Conservation (phyloP, 2,329 filamentous ascomycete species). For the Talaromyces pinophilus region DNA sequence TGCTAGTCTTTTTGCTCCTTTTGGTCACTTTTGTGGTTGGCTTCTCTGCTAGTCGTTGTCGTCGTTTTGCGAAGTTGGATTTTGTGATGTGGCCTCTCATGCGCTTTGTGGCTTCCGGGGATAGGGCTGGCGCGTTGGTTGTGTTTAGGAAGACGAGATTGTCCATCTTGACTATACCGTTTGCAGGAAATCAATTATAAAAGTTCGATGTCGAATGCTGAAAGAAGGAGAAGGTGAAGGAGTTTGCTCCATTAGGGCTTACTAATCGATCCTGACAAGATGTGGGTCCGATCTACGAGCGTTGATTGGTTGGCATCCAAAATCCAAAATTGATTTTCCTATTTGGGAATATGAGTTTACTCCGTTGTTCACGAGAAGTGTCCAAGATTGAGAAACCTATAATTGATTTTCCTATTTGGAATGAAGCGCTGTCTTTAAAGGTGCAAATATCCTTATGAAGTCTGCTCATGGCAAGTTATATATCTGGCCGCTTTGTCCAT, state of each 20-base stretch:
- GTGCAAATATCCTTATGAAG: not conserved
- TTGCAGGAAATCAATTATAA: not conserved
- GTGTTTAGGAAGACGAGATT: slow-evolving; percentile 18
- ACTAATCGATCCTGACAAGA: not conserved
- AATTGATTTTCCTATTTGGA: not conserved
- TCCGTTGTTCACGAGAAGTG: not conserved
- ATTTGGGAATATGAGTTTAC: not conserved
- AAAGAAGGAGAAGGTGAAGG: not conserved
- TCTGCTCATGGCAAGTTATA: not conserved
- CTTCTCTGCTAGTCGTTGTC: slow-evolving; percentile 3
- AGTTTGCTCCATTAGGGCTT: not conserved
- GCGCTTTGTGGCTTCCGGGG: slow-evolving; percentile 6
- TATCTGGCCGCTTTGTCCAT: not conserved
- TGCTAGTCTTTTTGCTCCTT: not conserved
- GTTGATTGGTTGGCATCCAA: not conserved
- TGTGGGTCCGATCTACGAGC: not conserved
- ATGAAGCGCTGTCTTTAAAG: not conserved
- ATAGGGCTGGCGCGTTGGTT: slow-evolving; percentile 12
- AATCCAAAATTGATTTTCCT: slow-evolving; percentile 4
- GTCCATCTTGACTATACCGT: slow-evolving; percentile 7
- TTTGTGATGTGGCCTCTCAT: slow-evolving; percentile 19
- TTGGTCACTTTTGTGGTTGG: not conserved
- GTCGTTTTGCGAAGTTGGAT: slow-evolving; percentile 17
- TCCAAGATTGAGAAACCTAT: not conserved
- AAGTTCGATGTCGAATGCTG: not conserved